These are phyloP conservation scores for Rubia tinctorum DNA, from an alignment of 305 asterid genomes.

Conservation along the genomic window DNA sequence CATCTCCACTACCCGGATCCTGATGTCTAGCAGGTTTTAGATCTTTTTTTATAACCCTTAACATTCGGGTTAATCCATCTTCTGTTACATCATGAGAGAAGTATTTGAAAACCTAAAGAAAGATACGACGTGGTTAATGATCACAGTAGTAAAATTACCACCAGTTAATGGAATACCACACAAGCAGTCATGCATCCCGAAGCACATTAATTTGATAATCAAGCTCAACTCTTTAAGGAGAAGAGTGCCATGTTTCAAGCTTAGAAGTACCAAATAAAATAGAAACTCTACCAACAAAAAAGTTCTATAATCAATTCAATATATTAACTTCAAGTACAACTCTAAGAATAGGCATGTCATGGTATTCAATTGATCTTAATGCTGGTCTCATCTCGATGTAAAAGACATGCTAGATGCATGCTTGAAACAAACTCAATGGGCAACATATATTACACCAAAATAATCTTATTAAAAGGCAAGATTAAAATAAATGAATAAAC, in stretches of 20 bases:
- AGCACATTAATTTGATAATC: neutral
- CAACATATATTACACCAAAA: neutral
- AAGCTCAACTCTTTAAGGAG: neutral
- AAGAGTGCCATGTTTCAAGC: neutral
- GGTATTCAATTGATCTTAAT: neutral
- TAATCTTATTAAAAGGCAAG: neutral
- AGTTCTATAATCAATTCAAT: neutral
- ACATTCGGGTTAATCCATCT: slow-evolving; percentile 79
- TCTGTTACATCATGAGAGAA: slow-evolving; percentile 68
- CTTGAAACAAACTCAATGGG: neutral
- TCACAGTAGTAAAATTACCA: neutral
- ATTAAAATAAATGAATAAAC: neutral
- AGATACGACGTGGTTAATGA: neutral
- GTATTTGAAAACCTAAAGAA: slow-evolving; percentile 73
- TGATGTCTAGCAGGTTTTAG: slow-evolving; percentile 88
- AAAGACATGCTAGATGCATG: neutral
- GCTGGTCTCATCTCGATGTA: neutral
- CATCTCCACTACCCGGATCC: slow-evolving; percentile 55
- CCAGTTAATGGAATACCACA: neutral
- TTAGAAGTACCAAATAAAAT: neutral
- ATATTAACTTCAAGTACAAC: neutral
- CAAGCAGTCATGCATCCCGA: neutral
- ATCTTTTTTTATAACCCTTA: slow-evolving; percentile 85
- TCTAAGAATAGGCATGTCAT: neutral
- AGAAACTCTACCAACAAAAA: neutral